A percentile compares a stretch with the other conserved stretches of the same genome.
Evolutionary conservation across 2,329 filamentous ascomycete genomes (phyloP).

Genomic region (Trichoderma semiorbis): DNA sequence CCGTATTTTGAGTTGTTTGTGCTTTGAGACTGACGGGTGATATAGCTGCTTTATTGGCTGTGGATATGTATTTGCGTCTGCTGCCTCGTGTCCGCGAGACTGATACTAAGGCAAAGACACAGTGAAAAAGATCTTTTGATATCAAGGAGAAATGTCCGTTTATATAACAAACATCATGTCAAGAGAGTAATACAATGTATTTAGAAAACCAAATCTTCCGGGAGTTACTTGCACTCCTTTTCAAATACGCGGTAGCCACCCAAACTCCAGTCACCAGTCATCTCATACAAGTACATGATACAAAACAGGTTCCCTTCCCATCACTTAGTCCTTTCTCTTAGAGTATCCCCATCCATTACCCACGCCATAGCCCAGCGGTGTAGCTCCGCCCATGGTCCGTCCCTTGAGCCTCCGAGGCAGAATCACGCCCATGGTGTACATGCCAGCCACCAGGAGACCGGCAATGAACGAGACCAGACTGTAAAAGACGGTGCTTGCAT

Average conservation of each 20-base stretch:
- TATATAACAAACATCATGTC: neutral
- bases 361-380: constrained; percentile 55
- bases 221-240: neutral
- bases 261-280: constrained; percentile 10
- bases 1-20: neutral
- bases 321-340: constrained; percentile 42
- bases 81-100: constrained; percentile 39
- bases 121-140: neutral
- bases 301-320: neutral
- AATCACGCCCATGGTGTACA: constrained; percentile 60
- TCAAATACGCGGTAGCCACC: constrained; percentile 2
- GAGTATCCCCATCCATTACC: constrained; percentile 60
- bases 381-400: constrained; percentile 52
- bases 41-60: constrained; percentile 47
- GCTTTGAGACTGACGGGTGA: neutral
- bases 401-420: constrained; percentile 52
- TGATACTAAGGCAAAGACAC: constrained; percentile 38
- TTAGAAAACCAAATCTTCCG: neutral
- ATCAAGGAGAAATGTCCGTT: neutral
- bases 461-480: constrained; percentile 56
- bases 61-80: constrained; percentile 55
- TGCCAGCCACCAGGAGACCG: constrained; percentile 50
- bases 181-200: neutral
- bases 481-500: constrained; percentile 62
- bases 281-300: constrained; percentile 8